These are phyloP conservation scores for Lactifluus rugatus DNA, from an alignment of 768 basidiomycete species.

Conservation along the genomic window DNA sequence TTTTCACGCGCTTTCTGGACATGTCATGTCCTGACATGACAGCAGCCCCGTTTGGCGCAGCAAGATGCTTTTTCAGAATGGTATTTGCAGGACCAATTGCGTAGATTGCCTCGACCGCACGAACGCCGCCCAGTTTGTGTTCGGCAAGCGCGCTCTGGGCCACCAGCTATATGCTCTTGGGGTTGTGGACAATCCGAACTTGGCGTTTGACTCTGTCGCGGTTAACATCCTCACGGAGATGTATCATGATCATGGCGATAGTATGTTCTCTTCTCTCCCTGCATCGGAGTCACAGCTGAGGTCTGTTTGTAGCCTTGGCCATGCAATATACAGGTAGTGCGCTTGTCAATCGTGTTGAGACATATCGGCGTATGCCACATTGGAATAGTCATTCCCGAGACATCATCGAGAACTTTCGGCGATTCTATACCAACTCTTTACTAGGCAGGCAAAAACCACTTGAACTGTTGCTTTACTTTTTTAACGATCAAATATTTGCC, in stretches of 20 bases:
- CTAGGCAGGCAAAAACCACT: slow-evolving; percentile 44
- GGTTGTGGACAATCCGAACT: slow-evolving; percentile 71
- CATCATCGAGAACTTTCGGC: slow-evolving; percentile 88
- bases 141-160: slow-evolving; percentile 88
- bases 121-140: slow-evolving; percentile 94
- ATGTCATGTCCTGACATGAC: not conserved
- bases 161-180: slow-evolving; percentile 95
- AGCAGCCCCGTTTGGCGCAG: slow-evolving; percentile 41
- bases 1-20: not conserved
- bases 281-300: not conserved
- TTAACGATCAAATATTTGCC: not conserved
- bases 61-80: slow-evolving; percentile 76
- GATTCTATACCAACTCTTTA: slow-evolving; percentile 92
- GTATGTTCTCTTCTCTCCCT: slow-evolving; percentile 35
- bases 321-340: slow-evolving; percentile 96
- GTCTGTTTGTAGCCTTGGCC: slow-evolving; percentile 57
- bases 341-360: slow-evolving; percentile 92
- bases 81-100: slow-evolving; percentile 89
- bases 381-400: slow-evolving; percentile 98
- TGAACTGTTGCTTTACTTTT: not conserved
- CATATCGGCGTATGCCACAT: slow-evolving; percentile 88
- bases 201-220: slow-evolving; percentile 88
- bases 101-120: slow-evolving; percentile 96
- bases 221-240: slow-evolving; percentile 97
- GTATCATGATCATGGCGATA: slow-evolving; percentile 97